Percentiles rank a stretch among this genome's conserved stretches.
These are phyloP conservation scores for Solanum aculeatissimum DNA, from an alignment of 305 asterid species.

Conservation along the genomic window DNA sequence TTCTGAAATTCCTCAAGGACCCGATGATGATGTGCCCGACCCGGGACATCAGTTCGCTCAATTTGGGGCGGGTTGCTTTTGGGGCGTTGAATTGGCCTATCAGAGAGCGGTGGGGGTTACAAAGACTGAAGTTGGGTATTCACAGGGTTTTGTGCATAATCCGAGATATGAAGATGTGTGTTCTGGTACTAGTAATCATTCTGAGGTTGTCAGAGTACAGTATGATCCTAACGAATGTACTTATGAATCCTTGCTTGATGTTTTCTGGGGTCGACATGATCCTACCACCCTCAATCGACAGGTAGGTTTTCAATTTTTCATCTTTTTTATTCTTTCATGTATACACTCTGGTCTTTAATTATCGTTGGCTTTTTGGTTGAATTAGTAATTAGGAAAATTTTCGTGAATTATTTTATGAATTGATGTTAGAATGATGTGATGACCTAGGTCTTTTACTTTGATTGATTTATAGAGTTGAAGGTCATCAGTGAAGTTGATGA, in stretches of 20 bases:
- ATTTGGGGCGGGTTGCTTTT: slow-evolving; percentile 91
- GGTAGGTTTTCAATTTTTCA: slow-evolving; percentile 21
- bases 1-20: slow-evolving; percentile 53
- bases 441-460: not conserved
- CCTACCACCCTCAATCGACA: slow-evolving; percentile 95
- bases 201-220: slow-evolving; percentile 83
- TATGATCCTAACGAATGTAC: slow-evolving; percentile 80
- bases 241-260: slow-evolving; percentile 52
- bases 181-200: slow-evolving; percentile 60
- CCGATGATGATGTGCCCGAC: slow-evolving; percentile 57
- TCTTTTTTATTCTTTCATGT: not conserved
- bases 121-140: slow-evolving; percentile 78
- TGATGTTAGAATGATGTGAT: not conserved
- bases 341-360: not conserved
- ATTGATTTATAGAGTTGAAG: not conserved
- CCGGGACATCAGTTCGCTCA: slow-evolving; percentile 77
- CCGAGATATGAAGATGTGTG: slow-evolving; percentile 74
- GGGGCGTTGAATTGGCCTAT: slow-evolving; percentile 89
- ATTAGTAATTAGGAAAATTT: not conserved
- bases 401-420: not conserved
- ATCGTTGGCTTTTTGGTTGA: not conserved
- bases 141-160: slow-evolving; percentile 58
- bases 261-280: slow-evolving; percentile 86
- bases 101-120: slow-evolving; percentile 79
- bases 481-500: not conserved